These are phyloP conservation scores for Linum tenue DNA, from an alignment of 345 rosid species.

Conservation along the genomic window DNA sequence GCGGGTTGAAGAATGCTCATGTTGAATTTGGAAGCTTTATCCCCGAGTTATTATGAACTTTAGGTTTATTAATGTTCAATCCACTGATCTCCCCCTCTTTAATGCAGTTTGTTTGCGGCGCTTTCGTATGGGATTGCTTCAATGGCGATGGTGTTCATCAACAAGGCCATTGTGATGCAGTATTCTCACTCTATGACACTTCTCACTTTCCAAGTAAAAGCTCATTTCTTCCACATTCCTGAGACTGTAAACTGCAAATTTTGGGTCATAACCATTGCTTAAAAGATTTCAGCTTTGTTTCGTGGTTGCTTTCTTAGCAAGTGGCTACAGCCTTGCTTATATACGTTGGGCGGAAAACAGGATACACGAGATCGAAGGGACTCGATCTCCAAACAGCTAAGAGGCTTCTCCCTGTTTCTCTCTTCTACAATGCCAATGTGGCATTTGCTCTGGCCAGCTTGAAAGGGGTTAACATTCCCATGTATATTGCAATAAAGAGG, in stretches of 20 bases:
- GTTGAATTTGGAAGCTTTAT: neutral
- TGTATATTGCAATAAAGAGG: constrained; percentile 97
- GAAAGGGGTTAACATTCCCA: constrained; percentile 95
- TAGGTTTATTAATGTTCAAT: too few relatives aligned
- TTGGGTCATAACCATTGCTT: constrained; percentile 8
- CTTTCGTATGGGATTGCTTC: constrained; percentile 86
- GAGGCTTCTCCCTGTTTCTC: constrained; percentile 70
- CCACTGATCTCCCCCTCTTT: too few relatives aligned
- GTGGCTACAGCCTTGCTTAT: constrained; percentile 74
- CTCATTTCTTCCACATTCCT: neutral
- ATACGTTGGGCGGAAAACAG: constrained; percentile 55
- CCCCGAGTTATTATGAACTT: neutral
- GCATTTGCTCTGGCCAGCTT: constrained; percentile 96
- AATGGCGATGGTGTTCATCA: constrained; percentile 98
- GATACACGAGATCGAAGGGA: constrained; percentile 57
- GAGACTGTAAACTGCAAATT: neutral
- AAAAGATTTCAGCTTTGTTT: neutral
- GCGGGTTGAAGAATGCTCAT: too few relatives aligned
- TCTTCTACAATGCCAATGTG: constrained; percentile 95
- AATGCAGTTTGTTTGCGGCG: constrained; percentile 65
- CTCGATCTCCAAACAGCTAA: constrained; percentile 52
- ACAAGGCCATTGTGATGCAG: constrained; percentile 85
- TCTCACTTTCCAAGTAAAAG: constrained; percentile 69
- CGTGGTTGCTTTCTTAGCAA: constrained; percentile 52
- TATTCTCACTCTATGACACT: constrained; percentile 78